Conservation (phyloP, 495 filamentous ascomycete species). For the Podospora comata region DNA sequence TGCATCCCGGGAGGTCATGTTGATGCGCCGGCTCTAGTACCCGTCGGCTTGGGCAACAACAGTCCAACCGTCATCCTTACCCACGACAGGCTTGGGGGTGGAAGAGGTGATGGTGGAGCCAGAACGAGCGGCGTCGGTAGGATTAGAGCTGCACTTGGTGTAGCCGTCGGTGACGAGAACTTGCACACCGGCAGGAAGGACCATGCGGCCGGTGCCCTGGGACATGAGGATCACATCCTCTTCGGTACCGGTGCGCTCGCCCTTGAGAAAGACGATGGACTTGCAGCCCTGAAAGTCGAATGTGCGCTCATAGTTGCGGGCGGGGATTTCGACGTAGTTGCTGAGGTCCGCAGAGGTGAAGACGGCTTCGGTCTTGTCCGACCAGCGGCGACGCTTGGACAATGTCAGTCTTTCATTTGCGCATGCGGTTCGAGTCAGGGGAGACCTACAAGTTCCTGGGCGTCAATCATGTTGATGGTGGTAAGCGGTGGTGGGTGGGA, state of each 20-base stretch:
- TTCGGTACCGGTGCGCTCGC: conserved; percentile 10
- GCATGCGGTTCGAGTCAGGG: not conserved
- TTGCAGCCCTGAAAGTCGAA: conserved; percentile 28
- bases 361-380: conserved; percentile 22
- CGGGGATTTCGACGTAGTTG: conserved; percentile 14
- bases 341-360: conserved; percentile 14
- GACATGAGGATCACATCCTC: conserved; percentile 24
- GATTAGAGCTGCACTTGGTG: conserved; percentile 13
- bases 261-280: conserved; percentile 25
- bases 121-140: not conserved
- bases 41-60: not conserved
- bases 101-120: not conserved
- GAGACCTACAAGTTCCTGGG: conserved; percentile 20
- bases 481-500: not conserved
- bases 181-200: conserved; percentile 28
- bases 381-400: conserved; percentile 22
- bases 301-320: conserved; percentile 24
- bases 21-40: not conserved
- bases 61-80: not conserved
- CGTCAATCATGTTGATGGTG: conserved; percentile 7
- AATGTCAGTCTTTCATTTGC: conserved; percentile 12
- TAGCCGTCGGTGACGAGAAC: conserved; percentile 24
- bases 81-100: not conserved
- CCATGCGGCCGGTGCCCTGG: conserved; percentile 27
- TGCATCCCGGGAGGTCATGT: no score